A percentile compares a stretch with the other conserved stretches of the same genome.
These are phyloP conservation scores for Lasiosphaeria miniovina DNA, from an alignment of 495 filamentous ascomycete species.

Conservation along the genomic window DNA sequence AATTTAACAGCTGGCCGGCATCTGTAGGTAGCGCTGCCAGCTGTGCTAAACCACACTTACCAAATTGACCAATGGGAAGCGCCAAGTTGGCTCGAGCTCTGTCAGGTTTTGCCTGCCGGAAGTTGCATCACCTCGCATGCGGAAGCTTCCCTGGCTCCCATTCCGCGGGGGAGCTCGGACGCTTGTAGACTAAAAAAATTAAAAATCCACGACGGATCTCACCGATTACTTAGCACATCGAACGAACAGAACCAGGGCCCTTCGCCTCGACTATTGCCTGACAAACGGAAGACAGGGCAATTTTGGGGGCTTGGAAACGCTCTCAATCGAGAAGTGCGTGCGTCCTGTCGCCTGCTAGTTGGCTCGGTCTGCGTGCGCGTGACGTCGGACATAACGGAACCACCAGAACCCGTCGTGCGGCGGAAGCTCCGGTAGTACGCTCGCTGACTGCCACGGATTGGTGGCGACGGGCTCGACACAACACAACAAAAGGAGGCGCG, in stretches of 20 bases:
- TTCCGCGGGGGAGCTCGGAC: constrained; percentile 5
- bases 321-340: neutral
- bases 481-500: no score
- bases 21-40: no score
- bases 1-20: no score
- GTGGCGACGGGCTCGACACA: no score
- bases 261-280: no score
- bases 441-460: no score
- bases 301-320: neutral
- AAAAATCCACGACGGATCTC: neutral
- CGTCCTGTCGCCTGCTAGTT: neutral
- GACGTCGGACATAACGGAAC: neutral
- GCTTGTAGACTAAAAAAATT: neutral
- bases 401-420: neutral
- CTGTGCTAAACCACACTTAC: neutral
- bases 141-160: neutral
- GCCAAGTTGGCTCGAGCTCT: neutral
- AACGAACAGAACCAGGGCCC: no score
- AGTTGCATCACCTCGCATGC: constrained; percentile 13
- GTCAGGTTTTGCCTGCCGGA: constrained; percentile 13
- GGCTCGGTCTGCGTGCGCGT: neutral
- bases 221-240: neutral
- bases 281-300: no score
- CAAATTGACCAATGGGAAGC: constrained; percentile 8
- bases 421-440: neutral